Base-by-base conservation (phyloP, 495 filamentous ascomycete species). In the Neurospora discreta region DNA sequence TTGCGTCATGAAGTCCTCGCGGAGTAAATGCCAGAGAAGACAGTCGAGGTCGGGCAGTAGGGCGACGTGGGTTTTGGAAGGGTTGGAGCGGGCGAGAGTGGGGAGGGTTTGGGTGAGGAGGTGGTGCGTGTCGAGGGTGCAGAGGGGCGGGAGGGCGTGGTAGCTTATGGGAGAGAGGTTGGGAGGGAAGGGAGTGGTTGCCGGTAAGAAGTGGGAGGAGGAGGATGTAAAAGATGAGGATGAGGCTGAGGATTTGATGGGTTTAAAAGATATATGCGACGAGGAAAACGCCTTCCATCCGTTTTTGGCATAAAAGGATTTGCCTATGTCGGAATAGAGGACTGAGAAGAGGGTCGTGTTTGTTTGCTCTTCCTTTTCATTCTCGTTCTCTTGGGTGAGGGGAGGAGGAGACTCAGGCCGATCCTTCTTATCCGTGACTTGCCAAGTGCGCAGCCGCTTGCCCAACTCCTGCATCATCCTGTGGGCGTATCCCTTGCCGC, bases 241-340 rank as follows among this genome's bases (percentile, higher is more conserved):
- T 20, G n/a, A 73, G 44, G 33, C 18, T 7, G 46, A 69, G 15
- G 69, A 38, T 7, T 70, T 30, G 10, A 58, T 3, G 0, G 78
- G 84, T 20, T 85, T 80, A 52, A 96, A 86, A 38, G 85, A 79
- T 70, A 95, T 86, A 73, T 97, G 95, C 18, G 85, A 82, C 39
- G 90, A 93, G 10, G 82, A 81, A 75, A 90, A 94, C 0, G 90
- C 85, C 69, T 86, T 81, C 95, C 95, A 99, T 38, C 94, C 95
- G 73, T 88, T 86, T 69, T 85, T 86, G 9, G 93, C 87, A 80
- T 98, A 99, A 80, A 96, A 98, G n/a, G 80, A 80, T 84, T 96
- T 97, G 5, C 95, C 95, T 76, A 99, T 97, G 80, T 99, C 95
- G 11, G 94, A 98, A 81, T 90, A 99, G 40, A 99, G 81, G 33